Evolutionary conservation across 1,284 basidiomycete species (phyloP).

Genomic region (Moniliophthora roreri): DNA sequence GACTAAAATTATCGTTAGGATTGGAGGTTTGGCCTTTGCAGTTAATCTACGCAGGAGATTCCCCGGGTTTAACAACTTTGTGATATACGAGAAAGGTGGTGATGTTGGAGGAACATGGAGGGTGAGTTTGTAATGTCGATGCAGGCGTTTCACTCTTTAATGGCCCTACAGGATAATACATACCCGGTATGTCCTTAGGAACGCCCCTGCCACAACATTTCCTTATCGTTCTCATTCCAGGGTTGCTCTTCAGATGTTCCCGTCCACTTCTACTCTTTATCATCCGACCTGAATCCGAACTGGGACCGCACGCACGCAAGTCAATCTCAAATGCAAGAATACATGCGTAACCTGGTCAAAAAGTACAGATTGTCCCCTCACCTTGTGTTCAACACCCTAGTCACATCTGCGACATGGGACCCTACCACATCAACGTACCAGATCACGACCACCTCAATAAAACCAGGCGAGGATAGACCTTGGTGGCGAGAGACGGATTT

Average conservation of each 20-base stretch:
- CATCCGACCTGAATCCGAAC: conserved; percentile 35
- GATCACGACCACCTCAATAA: conserved; percentile 25
- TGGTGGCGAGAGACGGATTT: background rate
- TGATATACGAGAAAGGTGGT: conserved; percentile 33
- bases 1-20: background rate
- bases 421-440: conserved; percentile 28
- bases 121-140: conserved; percentile 21
- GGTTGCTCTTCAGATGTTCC: conserved; percentile 33
- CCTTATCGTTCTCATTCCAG: conserved; percentile 20
- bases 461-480: background rate
- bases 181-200: conserved; percentile 26
- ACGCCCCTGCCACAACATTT: background rate
- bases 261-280: conserved; percentile 36
- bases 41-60: conserved; percentile 32
- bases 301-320: conserved; percentile 31
- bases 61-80: conserved; percentile 30
- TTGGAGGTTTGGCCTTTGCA: conserved; percentile 29
- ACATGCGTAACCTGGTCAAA: conserved; percentile 31
- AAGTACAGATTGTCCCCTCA: conserved; percentile 30
- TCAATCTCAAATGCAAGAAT: conserved; percentile 32
- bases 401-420: conserved; percentile 42
- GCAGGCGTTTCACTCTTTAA: background rate
- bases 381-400: conserved; percentile 31
- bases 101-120: conserved; percentile 39
- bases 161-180: conserved; percentile 26